phyloP scores from a whole-genome alignment of 78 protist species.

The Bigelowiella natans region DNA sequence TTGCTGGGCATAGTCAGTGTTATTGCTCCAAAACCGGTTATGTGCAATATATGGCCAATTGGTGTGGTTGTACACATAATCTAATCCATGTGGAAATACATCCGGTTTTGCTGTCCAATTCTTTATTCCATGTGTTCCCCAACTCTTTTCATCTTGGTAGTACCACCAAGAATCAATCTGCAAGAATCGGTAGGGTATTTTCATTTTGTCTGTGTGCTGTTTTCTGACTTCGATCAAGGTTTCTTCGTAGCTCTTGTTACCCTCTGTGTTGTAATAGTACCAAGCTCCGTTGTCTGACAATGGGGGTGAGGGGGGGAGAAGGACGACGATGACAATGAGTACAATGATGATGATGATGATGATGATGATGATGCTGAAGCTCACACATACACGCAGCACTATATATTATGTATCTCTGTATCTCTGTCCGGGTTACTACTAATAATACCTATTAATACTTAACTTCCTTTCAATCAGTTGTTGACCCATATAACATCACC shows the following conservation, averaged over 20 bases:
- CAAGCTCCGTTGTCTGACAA: constrained; percentile 16
- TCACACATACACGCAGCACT: no score
- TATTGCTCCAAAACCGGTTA: constrained; percentile 47
- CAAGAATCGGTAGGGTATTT: neutral
- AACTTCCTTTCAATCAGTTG: neutral
- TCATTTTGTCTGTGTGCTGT: neutral
- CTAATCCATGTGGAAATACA: constrained; percentile 36
- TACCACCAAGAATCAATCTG: constrained; percentile 48
- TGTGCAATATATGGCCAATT: constrained; percentile 28
- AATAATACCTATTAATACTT: neutral
- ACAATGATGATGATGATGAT: no score
- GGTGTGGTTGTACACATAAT: neutral
- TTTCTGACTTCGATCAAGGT: constrained; percentile 8
- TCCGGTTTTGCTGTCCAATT: constrained; percentile 17
- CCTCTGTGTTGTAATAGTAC: constrained; percentile 46
- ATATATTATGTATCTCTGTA: no score
- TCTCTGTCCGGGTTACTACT: no score
- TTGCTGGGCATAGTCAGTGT: constrained; percentile 25
- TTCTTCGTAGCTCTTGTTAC: constrained; percentile 4
- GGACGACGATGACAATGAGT: no score
- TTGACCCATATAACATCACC: neutral
- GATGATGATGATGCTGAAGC: no score
- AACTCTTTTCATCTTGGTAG: neutral
- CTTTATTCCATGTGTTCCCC: neutral
- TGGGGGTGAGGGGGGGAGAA: no score